Evolutionary conservation across 495 filamentous ascomycete genomes (phyloP).

Genomic region (Bryoglossum gracile): DNA sequence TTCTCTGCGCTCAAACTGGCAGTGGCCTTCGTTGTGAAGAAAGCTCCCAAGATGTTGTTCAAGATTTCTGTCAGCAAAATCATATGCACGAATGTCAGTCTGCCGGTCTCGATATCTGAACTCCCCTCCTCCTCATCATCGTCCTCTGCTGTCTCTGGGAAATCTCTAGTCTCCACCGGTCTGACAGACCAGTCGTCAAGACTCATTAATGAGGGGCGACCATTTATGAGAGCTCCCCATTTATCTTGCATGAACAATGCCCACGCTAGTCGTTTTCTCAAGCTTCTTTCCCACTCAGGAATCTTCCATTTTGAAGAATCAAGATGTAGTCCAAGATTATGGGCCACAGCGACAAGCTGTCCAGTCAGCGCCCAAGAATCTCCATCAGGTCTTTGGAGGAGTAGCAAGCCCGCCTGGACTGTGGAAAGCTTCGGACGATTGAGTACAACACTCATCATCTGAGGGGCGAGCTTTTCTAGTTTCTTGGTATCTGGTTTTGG

Average conservation of each 20-base stretch:
- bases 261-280: constrained; percentile 81
- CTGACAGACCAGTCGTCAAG: constrained; percentile 74
- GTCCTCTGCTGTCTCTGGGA: constrained; percentile 53
- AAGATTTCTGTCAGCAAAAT: constrained; percentile 67
- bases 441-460: constrained; percentile 65
- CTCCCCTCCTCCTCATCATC: constrained; percentile 51
- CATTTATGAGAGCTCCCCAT: constrained; percentile 79
- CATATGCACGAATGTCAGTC: constrained; percentile 61
- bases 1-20: constrained; percentile 32
- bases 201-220: constrained; percentile 75
- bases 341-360: constrained; percentile 71
- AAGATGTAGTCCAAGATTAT: constrained; percentile 79
- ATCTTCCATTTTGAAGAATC: constrained; percentile 83
- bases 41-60: constrained; percentile 67
- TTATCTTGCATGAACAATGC: constrained; percentile 90
- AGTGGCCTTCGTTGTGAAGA: constrained; percentile 63
- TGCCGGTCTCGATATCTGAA: constrained; percentile 59
- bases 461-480: constrained; percentile 69
- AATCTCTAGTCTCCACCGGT: constrained; percentile 58
- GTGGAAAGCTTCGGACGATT: constrained; percentile 81
- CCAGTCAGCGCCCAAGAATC: constrained; percentile 81
- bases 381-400: constrained; percentile 83
- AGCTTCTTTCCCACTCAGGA: constrained; percentile 74
- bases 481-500: constrained; percentile 66
- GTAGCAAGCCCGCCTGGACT: constrained; percentile 79